Evolutionary conservation across 768 basidiomycete genomes (phyloP).

Genomic region (Lactarius akahatsu): DNA sequence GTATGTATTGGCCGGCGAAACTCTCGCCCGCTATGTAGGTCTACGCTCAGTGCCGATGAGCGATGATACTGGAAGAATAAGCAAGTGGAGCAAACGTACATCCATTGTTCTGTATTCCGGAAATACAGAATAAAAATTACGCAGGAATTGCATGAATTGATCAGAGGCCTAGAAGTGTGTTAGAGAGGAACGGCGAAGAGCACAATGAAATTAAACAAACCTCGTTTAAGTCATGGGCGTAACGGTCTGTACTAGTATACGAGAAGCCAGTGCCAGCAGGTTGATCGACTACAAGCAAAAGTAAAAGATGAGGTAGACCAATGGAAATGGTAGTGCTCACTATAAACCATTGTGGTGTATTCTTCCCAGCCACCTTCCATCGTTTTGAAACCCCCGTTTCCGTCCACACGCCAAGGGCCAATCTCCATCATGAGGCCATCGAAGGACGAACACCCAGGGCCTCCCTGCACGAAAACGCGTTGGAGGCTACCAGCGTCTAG

Average conservation of each 20-base stretch:
- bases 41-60: slow-evolving; percentile 42
- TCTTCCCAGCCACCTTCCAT: slow-evolving; percentile 96
- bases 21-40: slow-evolving; percentile 96
- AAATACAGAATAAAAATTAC: slow-evolving; percentile 87
- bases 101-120: slow-evolving; percentile 83
- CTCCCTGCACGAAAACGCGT: slow-evolving; percentile 55
- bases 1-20: slow-evolving; percentile 97
- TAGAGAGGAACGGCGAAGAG: background rate
- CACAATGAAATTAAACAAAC: slow-evolving; percentile 38
- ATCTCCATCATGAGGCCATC: slow-evolving; percentile 98
- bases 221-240: slow-evolving; percentile 74
- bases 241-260: slow-evolving; percentile 81
- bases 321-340: slow-evolving; percentile 48
- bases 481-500: background rate
- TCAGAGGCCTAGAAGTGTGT: slow-evolving; percentile 55
- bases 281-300: slow-evolving; percentile 75
- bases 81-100: slow-evolving; percentile 48
- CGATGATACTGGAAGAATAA: background rate
- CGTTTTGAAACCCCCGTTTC: slow-evolving; percentile 65
- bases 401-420: slow-evolving; percentile 87
- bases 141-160: slow-evolving; percentile 81
- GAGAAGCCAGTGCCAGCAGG: slow-evolving; percentile 96
- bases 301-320: slow-evolving; percentile 10
- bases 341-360: slow-evolving; percentile 88
- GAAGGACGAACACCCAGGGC: slow-evolving; percentile 96